A percentile compares a stretch with the other conserved stretches of the same genome.
Evolutionary conservation across 345 rosid genomes (phyloP).

Genomic region (Euphorbia lathyris): DNA sequence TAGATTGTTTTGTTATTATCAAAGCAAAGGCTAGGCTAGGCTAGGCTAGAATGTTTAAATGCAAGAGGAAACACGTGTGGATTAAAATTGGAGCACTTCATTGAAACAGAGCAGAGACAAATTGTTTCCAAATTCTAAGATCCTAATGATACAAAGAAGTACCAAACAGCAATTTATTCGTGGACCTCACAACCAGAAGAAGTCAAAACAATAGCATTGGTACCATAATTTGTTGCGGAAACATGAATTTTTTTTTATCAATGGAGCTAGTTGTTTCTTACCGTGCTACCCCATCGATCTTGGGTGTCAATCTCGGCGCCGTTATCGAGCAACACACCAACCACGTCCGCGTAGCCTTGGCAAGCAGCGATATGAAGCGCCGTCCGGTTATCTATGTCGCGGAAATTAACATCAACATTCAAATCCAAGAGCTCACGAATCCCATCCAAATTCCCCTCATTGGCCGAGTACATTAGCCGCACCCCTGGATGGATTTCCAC

Average conservation of each 20-base stretch:
- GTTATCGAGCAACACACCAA: constrained; percentile 50
- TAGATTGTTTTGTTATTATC: constrained; percentile 17
- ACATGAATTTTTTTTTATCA: not conserved
- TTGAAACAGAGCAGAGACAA: not conserved
- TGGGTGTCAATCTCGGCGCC: constrained; percentile 57
- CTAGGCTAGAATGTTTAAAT: too few species aligned
- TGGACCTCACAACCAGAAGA: not conserved
- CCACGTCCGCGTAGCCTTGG: constrained; percentile 64
- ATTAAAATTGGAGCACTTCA: not conserved
- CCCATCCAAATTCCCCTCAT: constrained; percentile 74
- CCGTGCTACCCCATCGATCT: constrained; percentile 98
- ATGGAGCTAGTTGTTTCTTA: constrained; percentile 33
- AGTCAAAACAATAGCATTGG: not conserved
- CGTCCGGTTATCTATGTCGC: constrained; percentile 79
- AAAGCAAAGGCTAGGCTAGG: not conserved
- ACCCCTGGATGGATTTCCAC: constrained; percentile 51
- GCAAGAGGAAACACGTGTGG: too few species aligned
- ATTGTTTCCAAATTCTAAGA: not conserved
- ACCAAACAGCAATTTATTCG: constrained; percentile 7
- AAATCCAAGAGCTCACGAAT: constrained; percentile 62
- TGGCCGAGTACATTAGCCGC: constrained; percentile 63
- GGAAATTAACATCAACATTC: constrained; percentile 64
- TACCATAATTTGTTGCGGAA: not conserved
- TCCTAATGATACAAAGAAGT: not conserved
- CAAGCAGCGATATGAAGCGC: constrained; percentile 92